Conservation (phyloP, 2,329 filamentous ascomycete genomes). For the Sporothrix schenckii region DNA sequence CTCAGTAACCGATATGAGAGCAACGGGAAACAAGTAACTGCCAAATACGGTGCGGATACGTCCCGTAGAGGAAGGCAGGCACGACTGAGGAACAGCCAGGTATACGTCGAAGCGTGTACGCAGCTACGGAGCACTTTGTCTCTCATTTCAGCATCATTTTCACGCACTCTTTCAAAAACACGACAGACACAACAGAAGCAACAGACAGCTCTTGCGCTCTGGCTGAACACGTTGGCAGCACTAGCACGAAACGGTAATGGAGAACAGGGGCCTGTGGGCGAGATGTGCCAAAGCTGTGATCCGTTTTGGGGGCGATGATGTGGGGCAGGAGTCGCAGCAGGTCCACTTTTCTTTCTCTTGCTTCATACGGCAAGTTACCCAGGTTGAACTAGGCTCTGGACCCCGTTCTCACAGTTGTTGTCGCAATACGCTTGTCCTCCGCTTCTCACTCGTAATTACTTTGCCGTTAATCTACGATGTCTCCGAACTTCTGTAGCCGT, state of each 20-base stretch:
- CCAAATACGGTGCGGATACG: neutral
- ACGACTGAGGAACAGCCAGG: neutral
- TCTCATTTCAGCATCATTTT: neutral
- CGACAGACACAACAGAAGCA: constrained; percentile 1
- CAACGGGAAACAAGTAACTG: neutral
- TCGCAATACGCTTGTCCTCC: neutral
- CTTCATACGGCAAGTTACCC: constrained; percentile 22
- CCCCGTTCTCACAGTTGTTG: neutral
- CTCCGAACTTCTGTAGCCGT: too few relatives aligned
- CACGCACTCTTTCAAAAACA: neutral
- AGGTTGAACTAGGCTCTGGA: constrained; percentile 15
- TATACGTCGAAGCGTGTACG: too few relatives aligned
- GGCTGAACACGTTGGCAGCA: constrained; percentile 22
- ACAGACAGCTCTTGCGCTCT: constrained; percentile 13
- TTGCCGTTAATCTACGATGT: neutral
- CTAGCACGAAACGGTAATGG: constrained; percentile 18
- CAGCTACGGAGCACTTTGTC: neutral
- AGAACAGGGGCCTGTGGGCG: constrained; percentile 16
- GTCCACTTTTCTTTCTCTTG: constrained; percentile 4
- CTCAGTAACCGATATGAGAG: neutral
- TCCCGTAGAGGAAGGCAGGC: neutral
- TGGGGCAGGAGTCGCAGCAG: constrained; percentile 18
- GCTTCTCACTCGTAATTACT: neutral
- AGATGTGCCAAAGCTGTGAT: constrained; percentile 24
- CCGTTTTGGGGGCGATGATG: constrained; percentile 13